phyloP scores from a whole-genome alignment of 768 basidiomycete species.

The Boletus pseudopeckii region DNA sequence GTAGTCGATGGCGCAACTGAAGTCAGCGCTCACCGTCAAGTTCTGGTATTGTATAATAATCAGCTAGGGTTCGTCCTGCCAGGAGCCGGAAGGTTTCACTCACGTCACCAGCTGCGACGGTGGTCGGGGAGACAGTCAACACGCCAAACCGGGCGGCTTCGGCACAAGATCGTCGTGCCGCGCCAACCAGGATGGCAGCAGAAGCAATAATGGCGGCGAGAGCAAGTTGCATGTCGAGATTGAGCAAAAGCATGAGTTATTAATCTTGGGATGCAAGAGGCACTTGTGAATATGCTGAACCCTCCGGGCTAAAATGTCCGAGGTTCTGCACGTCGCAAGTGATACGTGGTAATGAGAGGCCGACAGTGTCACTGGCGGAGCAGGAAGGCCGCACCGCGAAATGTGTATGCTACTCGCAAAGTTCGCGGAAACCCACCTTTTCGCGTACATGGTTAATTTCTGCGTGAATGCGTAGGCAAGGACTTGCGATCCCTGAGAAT shows the following conservation, averaged over 20 bases:
- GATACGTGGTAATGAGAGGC: neutral
- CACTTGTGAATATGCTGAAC: neutral
- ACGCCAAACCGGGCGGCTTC: constrained; percentile 22
- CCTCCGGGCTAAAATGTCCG: constrained; percentile 9
- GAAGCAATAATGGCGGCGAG: constrained; percentile 10
- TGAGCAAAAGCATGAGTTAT: neutral
- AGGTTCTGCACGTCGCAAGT: neutral
- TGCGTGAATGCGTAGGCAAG: no score
- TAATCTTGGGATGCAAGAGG: neutral
- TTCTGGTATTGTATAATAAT: constrained; percentile 10
- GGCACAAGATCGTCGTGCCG: constrained; percentile 19
- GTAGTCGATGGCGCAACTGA: constrained; percentile 23
- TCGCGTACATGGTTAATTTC: neutral
- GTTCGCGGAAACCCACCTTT: neutral
- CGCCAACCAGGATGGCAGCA: constrained; percentile 14
- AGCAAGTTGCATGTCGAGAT: constrained; percentile 17
- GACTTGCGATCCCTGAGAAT: neutral
- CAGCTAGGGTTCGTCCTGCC: neutral
- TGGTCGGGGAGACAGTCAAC: constrained; percentile 20
- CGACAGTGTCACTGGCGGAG: neutral
- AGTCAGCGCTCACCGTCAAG: constrained; percentile 23
- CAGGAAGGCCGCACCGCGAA: constrained; percentile 1
- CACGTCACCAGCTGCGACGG: constrained; percentile 26
- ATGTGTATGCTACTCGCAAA: neutral
- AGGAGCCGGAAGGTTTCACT: neutral